Evolutionary conservation across 2,329 filamentous ascomycete genomes (phyloP), one percentile per base, ranked within the genome.

Genomic region (Colletotrichum sp.): DNA sequence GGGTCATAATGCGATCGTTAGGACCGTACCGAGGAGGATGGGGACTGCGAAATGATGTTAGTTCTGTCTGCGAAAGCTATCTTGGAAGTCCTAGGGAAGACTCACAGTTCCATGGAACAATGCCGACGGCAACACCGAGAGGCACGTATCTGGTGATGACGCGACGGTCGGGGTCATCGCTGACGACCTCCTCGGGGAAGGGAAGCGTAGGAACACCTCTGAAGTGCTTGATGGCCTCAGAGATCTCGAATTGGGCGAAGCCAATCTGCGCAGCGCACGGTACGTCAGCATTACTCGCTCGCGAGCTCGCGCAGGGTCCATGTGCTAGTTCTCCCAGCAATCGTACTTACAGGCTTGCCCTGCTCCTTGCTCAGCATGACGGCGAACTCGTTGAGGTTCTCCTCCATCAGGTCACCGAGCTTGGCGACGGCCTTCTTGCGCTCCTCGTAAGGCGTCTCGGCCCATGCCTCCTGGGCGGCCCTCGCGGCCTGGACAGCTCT

Each of bases 101-200:
- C 34, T 89, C 88, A 81, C 88, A 90, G 79, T 92, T 92, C 89
- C 90, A 91, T 0, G 89, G 89, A 1, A 89, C 84, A 55, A 91
- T 90, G 16, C 84, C 90, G 8, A 76, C 76, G 5, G 80, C 81
- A 5, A 89, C 85, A 2, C 72, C 88, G 24, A 89, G 79, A 1
- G 87, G 87, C 2, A 80, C 80, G 77, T 85, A 86, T 68, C 83
- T 75, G 13, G 78, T 78, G 49, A 81, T 80, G 66, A 85, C 70
- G 30, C 76, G 79, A 57, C 78, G 77, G 44, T 82, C 82, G 2
- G 85, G 82, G 16, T 79, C 69, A 39, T 79, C 78, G 64, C 77
- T 72, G 13, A 77, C 57, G 12, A 78, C 49, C 63, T 80, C 78
- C 6, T 78, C 78, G 2, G 72, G 64, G 34, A 75, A 71, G 5